Evolutionary conservation across 768 basidiomycete species (phyloP).

Genomic region (Rhodosporidiobolus odoratus): DNA sequence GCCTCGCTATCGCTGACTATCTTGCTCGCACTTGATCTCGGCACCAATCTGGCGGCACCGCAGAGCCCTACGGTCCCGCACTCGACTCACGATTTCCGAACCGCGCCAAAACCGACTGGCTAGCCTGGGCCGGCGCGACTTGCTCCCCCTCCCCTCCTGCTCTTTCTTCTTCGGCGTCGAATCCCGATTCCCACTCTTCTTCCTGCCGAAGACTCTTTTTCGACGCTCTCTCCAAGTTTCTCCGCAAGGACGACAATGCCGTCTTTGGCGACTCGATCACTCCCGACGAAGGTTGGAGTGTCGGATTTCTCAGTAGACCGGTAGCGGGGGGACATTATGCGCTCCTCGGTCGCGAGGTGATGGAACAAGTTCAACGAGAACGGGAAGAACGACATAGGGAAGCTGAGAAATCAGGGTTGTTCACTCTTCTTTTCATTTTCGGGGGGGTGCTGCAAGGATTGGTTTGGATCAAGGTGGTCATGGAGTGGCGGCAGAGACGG

Average conservation of each 20-base stretch:
- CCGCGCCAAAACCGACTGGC: conserved; percentile 35
- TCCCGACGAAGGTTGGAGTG: conserved; percentile 19
- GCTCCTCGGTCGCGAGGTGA: conserved; percentile 8
- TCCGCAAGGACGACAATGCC: conserved; percentile 22
- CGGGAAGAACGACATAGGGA: not conserved
- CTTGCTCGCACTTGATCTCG: no score
- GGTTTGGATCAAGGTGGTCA: not conserved
- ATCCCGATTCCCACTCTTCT: no score
- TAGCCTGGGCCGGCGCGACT: conserved; percentile 22
- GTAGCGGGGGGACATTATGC: conserved; percentile 31
- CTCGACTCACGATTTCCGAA: conserved; percentile 29
- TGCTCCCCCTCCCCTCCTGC: not conserved
- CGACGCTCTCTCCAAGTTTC: conserved; percentile 10
- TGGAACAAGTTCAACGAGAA: not conserved
- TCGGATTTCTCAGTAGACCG: conserved; percentile 27
- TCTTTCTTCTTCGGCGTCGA: not conserved
- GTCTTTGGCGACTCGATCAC: conserved; percentile 32
- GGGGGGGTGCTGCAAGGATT: not conserved
- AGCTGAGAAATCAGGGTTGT: not conserved
- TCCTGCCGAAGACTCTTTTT: conserved; percentile 8
- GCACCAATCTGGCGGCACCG: no score
- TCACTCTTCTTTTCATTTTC: not conserved
- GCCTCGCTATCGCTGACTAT: no score
- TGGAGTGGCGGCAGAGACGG: not conserved
- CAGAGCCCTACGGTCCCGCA: conserved; percentile 26